Conservation (phyloP, 768 basidiomycete genomes). For the Piloderma croceum region DNA sequence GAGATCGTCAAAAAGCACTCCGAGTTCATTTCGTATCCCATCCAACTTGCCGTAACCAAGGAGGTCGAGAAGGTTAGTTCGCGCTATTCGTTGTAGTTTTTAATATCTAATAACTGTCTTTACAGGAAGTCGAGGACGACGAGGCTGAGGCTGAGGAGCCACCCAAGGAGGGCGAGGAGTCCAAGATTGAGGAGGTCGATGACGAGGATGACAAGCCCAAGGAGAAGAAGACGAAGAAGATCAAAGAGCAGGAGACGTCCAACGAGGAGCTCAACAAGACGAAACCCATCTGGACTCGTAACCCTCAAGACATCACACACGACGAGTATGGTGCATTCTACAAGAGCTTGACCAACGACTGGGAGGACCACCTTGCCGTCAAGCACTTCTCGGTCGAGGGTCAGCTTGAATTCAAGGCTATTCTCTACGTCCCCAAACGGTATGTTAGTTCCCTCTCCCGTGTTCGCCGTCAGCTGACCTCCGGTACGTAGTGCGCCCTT, state of each 20-base stretch:
- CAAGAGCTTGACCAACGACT: constrained; percentile 99
- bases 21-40: constrained; percentile 99
- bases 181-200: constrained; percentile 76
- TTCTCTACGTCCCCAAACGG: constrained; percentile 96
- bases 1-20: constrained; percentile 99
- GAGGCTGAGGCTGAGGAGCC: constrained; percentile 79
- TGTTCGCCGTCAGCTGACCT: constrained; percentile 6
- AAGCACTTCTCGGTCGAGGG: constrained; percentile 99
- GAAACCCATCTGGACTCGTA: constrained; percentile 99
- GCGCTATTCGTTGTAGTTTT: background rate
- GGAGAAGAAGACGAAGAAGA: constrained; percentile 90
- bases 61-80: constrained; percentile 94
- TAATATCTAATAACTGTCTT: constrained; percentile 4
- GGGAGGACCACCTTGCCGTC: constrained; percentile 99
- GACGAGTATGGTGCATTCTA: constrained; percentile 98
- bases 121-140: constrained; percentile 32
- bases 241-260: constrained; percentile 81
- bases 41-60: constrained; percentile 97
- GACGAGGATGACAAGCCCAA: constrained; percentile 83
- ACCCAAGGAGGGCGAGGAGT: constrained; percentile 59
- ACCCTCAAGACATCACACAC: constrained; percentile 85
- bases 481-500: constrained; percentile 73
- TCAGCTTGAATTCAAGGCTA: constrained; percentile 99
- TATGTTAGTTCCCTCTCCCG: constrained; percentile 28
- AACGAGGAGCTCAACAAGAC: constrained; percentile 99